These are phyloP conservation scores for Gleditsia sinensis DNA, from an alignment of 306 rosid genomes.

Conservation along the genomic window DNA sequence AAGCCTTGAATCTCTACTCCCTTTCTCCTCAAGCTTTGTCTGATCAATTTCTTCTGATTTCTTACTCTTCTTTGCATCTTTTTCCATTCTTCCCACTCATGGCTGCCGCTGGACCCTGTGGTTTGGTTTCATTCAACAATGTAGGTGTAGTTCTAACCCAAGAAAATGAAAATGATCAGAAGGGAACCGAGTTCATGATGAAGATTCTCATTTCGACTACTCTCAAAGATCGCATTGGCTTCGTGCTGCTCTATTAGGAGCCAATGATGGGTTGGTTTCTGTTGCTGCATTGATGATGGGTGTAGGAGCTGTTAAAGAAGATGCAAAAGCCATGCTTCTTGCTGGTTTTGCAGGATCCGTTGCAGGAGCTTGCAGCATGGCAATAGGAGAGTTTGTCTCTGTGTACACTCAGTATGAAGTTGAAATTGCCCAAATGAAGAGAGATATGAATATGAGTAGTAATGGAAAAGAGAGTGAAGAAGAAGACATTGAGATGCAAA, in stretches of 20 bases:
- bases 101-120: background rate
- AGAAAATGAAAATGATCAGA: background rate
- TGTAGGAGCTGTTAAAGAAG: slow-evolving; percentile 26
- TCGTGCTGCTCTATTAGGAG: slow-evolving; percentile 18
- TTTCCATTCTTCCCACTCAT: background rate
- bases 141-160: background rate
- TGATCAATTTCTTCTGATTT: background rate
- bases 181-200: background rate
- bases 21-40: background rate
- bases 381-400: slow-evolving; percentile 35
- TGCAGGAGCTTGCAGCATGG: slow-evolving; percentile 34
- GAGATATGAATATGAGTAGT: background rate
- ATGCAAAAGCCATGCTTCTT: slow-evolving; percentile 20
- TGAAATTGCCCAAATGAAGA: slow-evolving; percentile 14
- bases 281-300: slow-evolving; percentile 29
- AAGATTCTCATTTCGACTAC: slow-evolving; percentile 15
- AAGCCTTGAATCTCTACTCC: background rate
- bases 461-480: too few relatives aligned
- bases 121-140: too few relatives aligned
- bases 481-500: background rate
- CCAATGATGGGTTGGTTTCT: slow-evolving; percentile 31
- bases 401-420: slow-evolving; percentile 31
- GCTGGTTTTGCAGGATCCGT: slow-evolving; percentile 26
- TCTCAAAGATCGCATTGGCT: slow-evolving; percentile 32
- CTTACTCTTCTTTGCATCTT: background rate